Evolutionary conservation across 208 protist genomes (phyloP).

Genomic region (Crithidia brevicula): DNA sequence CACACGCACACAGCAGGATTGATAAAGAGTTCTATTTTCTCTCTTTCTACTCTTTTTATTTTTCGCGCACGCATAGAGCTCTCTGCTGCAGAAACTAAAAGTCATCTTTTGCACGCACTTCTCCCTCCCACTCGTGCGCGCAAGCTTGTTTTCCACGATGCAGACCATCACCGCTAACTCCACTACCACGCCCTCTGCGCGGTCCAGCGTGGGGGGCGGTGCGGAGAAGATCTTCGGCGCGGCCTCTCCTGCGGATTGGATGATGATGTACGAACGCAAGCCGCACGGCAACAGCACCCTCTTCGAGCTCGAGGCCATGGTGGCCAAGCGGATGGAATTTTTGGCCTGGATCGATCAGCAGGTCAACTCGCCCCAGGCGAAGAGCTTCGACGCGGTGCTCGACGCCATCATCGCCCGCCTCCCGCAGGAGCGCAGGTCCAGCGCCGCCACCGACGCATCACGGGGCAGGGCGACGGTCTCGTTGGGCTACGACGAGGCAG

Average conservation of each 20-base stretch:
- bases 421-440: slow-evolving; percentile 64
- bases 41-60: no score
- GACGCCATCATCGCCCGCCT: slow-evolving; percentile 72
- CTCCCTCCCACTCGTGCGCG: no score
- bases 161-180: slow-evolving; percentile 26
- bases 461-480: slow-evolving; percentile 15
- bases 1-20: no score
- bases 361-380: slow-evolving; percentile 62
- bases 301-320: slow-evolving; percentile 82
- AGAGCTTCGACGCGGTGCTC: slow-evolving; percentile 60
- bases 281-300: slow-evolving; percentile 72
- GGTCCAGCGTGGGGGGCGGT: slow-evolving; percentile 8
- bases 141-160: slow-evolving; percentile 15
- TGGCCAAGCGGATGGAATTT: slow-evolving; percentile 91
- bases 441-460: slow-evolving; percentile 16
- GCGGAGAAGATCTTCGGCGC: slow-evolving; percentile 7
- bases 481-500: slow-evolving; percentile 35
- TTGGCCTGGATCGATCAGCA: slow-evolving; percentile 87
- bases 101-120: neutral
- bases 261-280: slow-evolving; percentile 71
- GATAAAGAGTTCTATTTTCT: no score
- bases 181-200: slow-evolving; percentile 13
- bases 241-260: slow-evolving; percentile 51
- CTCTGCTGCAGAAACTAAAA: neutral
- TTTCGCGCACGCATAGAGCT: no score